Conservation (phyloP, 306 rosid genomes). For the Myrica gale region DNA sequence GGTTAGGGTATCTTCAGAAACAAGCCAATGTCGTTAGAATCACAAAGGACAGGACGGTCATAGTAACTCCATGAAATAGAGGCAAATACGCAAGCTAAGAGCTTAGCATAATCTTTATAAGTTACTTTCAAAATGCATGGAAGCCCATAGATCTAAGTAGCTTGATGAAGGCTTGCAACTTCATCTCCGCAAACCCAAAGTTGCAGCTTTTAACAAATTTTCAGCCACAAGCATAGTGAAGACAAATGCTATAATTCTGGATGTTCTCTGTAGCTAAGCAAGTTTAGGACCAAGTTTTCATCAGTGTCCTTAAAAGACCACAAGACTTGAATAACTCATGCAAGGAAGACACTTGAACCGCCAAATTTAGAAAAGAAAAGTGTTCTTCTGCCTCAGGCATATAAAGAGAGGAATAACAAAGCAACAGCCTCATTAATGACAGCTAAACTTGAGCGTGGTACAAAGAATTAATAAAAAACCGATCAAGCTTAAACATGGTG, state of each 20-base stretch:
- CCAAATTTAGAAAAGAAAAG: too few species aligned
- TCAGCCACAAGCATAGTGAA: neutral
- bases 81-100: neutral
- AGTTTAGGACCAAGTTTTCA: neutral
- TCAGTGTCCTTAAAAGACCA: neutral
- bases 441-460: too few species aligned
- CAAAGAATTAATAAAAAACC: too few species aligned
- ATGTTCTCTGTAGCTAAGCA: neutral
- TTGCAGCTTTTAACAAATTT: neutral
- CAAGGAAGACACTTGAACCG: neutral
- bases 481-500: neutral
- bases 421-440: neutral
- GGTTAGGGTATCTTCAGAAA: conserved; percentile 66
- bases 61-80: neutral
- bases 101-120: neutral
- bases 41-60: neutral
- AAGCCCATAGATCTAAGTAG: neutral
- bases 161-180: neutral
- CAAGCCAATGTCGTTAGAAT: conserved; percentile 19
- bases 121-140: neutral
- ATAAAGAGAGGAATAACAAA: neutral
- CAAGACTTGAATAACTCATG: neutral
- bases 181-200: neutral
- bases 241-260: neutral
- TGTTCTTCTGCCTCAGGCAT: neutral